Conservation (phyloP, 1,284 basidiomycete species). For the Ceratorhiza oryzae-sativae region DNA sequence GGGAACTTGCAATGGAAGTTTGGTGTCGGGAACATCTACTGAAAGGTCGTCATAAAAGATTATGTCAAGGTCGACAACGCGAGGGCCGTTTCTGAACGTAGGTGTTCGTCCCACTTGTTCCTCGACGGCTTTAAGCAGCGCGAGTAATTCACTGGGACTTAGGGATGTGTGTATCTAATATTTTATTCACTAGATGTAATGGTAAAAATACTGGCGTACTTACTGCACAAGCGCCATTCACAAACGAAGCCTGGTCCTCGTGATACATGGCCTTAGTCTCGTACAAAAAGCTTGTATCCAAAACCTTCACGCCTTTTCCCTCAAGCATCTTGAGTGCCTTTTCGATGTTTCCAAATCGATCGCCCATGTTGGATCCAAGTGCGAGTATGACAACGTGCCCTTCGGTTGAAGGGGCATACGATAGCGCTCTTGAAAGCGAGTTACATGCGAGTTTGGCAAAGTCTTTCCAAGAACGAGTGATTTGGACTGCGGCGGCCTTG, state of each 20-base stretch:
- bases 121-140: constrained; percentile 80
- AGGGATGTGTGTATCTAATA: constrained; percentile 77
- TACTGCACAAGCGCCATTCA: constrained; percentile 91
- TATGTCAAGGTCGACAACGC: constrained; percentile 92
- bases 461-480: constrained; percentile 59
- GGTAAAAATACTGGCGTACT: constrained; percentile 47
- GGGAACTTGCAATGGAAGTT: constrained; percentile 78
- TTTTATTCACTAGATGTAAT: constrained; percentile 6
- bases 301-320: constrained; percentile 55
- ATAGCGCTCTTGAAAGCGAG: constrained; percentile 22
- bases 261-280: constrained; percentile 97
- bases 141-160: constrained; percentile 67
- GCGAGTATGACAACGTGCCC: constrained; percentile 68
- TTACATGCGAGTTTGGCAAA: constrained; percentile 44
- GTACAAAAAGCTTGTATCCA: constrained; percentile 91
- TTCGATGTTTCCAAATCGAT: constrained; percentile 85
- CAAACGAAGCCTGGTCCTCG: constrained; percentile 85
- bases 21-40: constrained; percentile 64
- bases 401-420: neutral
- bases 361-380: constrained; percentile 90
- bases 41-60: constrained; percentile 75
- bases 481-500: constrained; percentile 65
- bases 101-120: constrained; percentile 78
- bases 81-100: constrained; percentile 84
- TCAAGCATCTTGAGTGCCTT: constrained; percentile 71